phyloP scores from a whole-genome alignment of 2,329 filamentous ascomycete genomes.

The Penicillium nordicum region DNA sequence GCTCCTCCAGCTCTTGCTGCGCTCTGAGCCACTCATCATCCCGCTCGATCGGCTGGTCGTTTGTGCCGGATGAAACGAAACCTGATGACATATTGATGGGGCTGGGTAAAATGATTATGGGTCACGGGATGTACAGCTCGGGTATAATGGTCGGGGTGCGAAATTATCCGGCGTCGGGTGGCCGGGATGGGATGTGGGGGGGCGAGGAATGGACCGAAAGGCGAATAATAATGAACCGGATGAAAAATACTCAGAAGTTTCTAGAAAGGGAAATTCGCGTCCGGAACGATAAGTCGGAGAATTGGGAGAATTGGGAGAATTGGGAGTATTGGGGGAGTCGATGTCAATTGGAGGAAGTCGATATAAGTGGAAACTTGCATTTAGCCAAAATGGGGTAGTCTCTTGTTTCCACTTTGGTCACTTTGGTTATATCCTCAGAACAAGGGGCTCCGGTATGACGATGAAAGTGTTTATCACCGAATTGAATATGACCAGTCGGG shows the following conservation, averaged over 20 bases:
- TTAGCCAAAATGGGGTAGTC: constrained; percentile 1
- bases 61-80: constrained; percentile 46
- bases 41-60: constrained; percentile 37
- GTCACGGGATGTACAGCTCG: constrained; percentile 6
- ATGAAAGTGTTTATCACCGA: neutral
- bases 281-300: neutral
- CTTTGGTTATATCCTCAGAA: neutral
- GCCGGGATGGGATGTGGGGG: constrained; percentile 1
- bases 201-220: constrained; percentile 2
- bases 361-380: neutral
- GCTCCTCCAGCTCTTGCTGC: constrained; percentile 46
- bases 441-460: neutral
- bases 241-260: neutral
- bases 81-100: constrained; percentile 42
- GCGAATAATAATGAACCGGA: neutral
- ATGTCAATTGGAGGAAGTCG: neutral
- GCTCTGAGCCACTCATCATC: constrained; percentile 46
- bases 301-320: neutral
- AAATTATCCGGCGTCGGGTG: constrained; percentile 17
- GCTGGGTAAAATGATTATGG: constrained; percentile 6
- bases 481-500: neutral
- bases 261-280: neutral
- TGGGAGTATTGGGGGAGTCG: neutral
- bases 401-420: neutral
- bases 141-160: constrained; percentile 12